These are phyloP conservation scores for Testicularia cyperi DNA, from an alignment of 1,284 basidiomycete genomes.

Conservation along the genomic window DNA sequence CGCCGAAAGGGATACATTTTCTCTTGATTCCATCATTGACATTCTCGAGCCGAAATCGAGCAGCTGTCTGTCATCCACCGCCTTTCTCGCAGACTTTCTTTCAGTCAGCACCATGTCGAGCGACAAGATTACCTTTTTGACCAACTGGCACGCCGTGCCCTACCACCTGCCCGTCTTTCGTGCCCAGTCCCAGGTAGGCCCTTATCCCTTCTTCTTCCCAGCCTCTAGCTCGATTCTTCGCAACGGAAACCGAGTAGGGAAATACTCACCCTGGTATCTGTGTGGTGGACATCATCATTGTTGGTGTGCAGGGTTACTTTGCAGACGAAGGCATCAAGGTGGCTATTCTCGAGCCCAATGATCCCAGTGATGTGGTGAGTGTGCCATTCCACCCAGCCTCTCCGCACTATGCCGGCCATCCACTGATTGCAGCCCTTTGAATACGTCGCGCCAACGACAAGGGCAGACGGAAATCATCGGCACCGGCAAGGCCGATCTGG, in stretches of 20 bases:
- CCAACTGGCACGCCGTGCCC: conserved; percentile 59
- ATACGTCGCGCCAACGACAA: no score
- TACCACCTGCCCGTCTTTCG: conserved; percentile 61
- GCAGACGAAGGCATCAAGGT: conserved; percentile 61
- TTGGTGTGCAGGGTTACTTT: conserved; percentile 31
- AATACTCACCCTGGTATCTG: no score
- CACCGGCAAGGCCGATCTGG: conserved; percentile 60
- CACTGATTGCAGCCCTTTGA: no score
- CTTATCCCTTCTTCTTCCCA: neutral
- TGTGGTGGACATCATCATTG: neutral
- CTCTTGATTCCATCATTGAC: no score
- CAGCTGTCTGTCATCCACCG: no score
- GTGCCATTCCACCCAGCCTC: no score
- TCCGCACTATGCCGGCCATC: neutral
- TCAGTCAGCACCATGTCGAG: conserved; percentile 41
- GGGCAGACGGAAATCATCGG: conserved; percentile 59
- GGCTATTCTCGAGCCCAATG: conserved; percentile 61
- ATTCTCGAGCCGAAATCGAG: no score
- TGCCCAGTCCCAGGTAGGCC: conserved; percentile 56
- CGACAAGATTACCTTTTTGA: conserved; percentile 46
- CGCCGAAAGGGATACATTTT: no score
- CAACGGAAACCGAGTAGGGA: no score
- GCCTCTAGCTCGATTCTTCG: no score
- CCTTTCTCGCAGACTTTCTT: no score
- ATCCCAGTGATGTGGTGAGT: conserved; percentile 49